Conservation (phyloP, 345 rosid genomes). For the Boechera divaricarpa region DNA sequence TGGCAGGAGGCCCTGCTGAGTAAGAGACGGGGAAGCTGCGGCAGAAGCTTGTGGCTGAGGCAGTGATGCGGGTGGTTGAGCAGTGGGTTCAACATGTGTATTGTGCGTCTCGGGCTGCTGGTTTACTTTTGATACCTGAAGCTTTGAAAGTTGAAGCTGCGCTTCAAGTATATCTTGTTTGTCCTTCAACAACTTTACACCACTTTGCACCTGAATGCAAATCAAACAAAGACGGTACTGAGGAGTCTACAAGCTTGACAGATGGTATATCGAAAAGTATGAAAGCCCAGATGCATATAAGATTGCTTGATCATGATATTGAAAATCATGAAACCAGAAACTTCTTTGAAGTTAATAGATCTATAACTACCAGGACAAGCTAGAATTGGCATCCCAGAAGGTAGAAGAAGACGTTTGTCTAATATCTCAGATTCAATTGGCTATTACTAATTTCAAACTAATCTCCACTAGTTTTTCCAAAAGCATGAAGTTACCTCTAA, state of each 20-base stretch:
- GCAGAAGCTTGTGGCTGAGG: conserved; percentile 50
- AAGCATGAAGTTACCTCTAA: conserved; percentile 62
- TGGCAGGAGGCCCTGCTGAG: conserved; percentile 61
- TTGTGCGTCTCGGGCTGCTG: conserved; percentile 57
- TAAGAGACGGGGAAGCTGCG: conserved; percentile 48
- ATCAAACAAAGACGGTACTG: conserved; percentile 3
- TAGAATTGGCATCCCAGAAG: conserved; percentile 6
- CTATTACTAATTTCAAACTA: not conserved
- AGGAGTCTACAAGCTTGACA: conserved; percentile 1
- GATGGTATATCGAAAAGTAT: not conserved
- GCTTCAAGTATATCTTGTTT: conserved; percentile 76
- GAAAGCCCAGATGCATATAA: not conserved
- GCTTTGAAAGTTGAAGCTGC: conserved; percentile 67
- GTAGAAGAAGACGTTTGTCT: not conserved
- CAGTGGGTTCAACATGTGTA: conserved; percentile 56
- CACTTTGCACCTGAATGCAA: conserved; percentile 71
- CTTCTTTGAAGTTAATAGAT: not conserved
- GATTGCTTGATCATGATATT: no score
- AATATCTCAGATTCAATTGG: conserved; percentile 5
- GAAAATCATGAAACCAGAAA: not conserved
- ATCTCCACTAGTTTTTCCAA: not conserved
- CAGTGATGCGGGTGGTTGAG: conserved; percentile 50
- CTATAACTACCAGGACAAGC: not conserved
- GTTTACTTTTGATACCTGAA: conserved; percentile 60
- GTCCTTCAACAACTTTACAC: conserved; percentile 71